Evolutionary conservation across 1,284 basidiomycete genomes (phyloP).

Genomic region (Apiotrichum siamense): DNA sequence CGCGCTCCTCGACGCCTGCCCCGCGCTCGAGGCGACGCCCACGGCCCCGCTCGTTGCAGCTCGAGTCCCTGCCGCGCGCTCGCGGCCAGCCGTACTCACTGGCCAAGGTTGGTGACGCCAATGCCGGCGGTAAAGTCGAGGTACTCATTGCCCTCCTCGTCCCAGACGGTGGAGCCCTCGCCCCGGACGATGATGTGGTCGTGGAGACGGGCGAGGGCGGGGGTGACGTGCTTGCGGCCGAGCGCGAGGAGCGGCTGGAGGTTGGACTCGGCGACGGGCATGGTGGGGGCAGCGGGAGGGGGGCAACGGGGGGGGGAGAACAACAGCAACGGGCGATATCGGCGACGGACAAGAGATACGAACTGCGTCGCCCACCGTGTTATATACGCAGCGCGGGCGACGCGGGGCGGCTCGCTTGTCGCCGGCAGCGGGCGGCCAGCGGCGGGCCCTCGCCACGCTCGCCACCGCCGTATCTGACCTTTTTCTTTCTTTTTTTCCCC

Average conservation of each 20-base stretch:
- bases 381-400: neutral
- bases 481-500: no score
- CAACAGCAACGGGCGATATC: neutral
- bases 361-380: neutral
- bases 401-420: neutral
- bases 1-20: no score
- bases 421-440: no score
- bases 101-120: constrained; percentile 48
- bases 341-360: no score
- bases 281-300: neutral
- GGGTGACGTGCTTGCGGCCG: constrained; percentile 28
- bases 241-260: constrained; percentile 20
- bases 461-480: neutral
- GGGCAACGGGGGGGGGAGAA: neutral
- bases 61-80: neutral
- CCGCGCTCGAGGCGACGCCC: no score
- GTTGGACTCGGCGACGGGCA: constrained; percentile 20
- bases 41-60: no score
- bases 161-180: constrained; percentile 63
- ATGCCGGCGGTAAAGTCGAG: constrained; percentile 84
- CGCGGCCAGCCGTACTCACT: constrained; percentile 3
- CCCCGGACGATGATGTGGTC: constrained; percentile 68
- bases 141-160: constrained; percentile 59
- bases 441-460: neutral
- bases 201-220: constrained; percentile 29